phyloP scores from a whole-genome alignment of 139 green algal genomes.

The Deuterostichococcus epilithicus region DNA sequence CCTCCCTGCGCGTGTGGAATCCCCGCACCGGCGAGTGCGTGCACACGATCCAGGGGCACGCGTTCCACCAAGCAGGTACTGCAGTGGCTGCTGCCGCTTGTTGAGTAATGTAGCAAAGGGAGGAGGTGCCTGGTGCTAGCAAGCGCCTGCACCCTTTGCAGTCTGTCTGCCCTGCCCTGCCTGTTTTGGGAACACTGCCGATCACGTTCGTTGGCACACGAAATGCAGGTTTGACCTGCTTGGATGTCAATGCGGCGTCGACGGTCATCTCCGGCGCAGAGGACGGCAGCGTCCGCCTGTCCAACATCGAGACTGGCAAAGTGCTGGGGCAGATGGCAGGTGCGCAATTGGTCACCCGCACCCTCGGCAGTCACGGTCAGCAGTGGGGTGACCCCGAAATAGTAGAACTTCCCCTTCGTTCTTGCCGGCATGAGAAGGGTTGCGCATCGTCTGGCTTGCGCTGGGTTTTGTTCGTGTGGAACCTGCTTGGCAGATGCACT shows the following conservation, averaged over 20 bases:
- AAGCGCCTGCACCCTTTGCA: too few relatives aligned
- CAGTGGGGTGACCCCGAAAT: too few relatives aligned
- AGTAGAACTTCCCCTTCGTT: too few relatives aligned
- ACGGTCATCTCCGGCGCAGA: constrained; percentile 55
- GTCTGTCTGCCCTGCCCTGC: too few relatives aligned
- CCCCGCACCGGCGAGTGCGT: constrained; percentile 75
- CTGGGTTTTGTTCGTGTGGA: too few relatives aligned
- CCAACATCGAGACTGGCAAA: constrained; percentile 51
- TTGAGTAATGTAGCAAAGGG: too few relatives aligned
- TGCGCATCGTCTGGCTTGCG: too few relatives aligned
- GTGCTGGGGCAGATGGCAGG: constrained; percentile 36
- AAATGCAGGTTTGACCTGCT: constrained; percentile 61
- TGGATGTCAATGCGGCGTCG: constrained; percentile 55
- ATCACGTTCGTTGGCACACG: neutral
- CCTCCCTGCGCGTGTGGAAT: constrained; percentile 76
- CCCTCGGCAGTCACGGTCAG: too few relatives aligned
- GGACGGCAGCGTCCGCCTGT: constrained; percentile 58
- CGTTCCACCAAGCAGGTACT: constrained; percentile 57
- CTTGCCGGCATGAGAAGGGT: too few relatives aligned
- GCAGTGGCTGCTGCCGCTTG: neutral
- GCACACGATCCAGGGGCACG: constrained; percentile 34
- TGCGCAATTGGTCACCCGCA: constrained; percentile 2
- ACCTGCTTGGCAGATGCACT: too few relatives aligned
- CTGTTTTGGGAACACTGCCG: too few relatives aligned
- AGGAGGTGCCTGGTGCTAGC: too few relatives aligned